Evolutionary conservation across 306 rosid species (phyloP).

Genomic region (Hippophae rhamnoides): DNA sequence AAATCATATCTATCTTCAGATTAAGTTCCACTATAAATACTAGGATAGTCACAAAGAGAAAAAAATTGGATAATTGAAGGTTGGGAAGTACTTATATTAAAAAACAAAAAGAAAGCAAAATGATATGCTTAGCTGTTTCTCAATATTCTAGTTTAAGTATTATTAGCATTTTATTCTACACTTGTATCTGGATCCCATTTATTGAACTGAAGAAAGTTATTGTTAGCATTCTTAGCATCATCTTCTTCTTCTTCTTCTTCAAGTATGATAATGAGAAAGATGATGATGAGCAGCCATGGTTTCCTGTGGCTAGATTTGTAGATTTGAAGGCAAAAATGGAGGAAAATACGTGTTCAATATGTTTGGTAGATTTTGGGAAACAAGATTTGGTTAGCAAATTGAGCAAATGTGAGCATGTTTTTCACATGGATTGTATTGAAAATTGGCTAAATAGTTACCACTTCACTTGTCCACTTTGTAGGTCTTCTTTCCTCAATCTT

Average conservation of each 20-base stretch:
- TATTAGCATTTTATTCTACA: constrained; percentile 44
- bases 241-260: not conserved
- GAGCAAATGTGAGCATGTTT: constrained; percentile 44
- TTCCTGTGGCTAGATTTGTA: constrained; percentile 35
- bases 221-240: constrained; percentile 3
- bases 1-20: not conserved
- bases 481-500: constrained; percentile 33
- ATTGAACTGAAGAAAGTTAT: constrained; percentile 33
- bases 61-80: no score
- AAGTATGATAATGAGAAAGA: not conserved
- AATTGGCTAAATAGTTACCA: constrained; percentile 42
- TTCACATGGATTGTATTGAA: constrained; percentile 62
- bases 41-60: not conserved
- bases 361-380: constrained; percentile 59
- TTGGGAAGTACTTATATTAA: no score
- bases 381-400: constrained; percentile 55
- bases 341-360: constrained; percentile 56
- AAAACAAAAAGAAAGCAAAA: not conserved
- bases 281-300: constrained; percentile 7
- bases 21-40: not conserved
- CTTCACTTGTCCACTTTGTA: constrained; percentile 83
- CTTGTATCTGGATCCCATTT: constrained; percentile 59
- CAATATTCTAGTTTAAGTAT: constrained; percentile 30
- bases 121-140: constrained; percentile 43
- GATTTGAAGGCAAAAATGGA: constrained; percentile 16